Base-by-base conservation (phyloP, 257 asterid genomes). In the Datura wrightii region DNA sequence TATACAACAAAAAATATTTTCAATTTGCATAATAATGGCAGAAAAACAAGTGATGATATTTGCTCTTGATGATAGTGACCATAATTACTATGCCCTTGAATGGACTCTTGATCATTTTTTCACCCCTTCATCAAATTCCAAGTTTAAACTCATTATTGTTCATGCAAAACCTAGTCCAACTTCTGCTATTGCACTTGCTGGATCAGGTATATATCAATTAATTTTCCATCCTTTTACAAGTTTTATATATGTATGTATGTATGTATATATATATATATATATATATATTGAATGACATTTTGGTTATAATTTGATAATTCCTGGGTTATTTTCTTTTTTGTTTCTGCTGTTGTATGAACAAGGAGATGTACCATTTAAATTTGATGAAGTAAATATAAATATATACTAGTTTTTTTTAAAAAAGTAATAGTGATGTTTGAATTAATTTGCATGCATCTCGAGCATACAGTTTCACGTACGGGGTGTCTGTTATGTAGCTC, bases 21-120 rank as follows among this genome's bases (percentile, higher is more conserved):
- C n/a, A 69, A 39, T 0, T 39, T 69, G 2, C 34, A 69, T 16
- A 69, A 39, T 16, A 16, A 69, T 69, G 78, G 52, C 15, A 69
- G 84, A 65, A 8, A 89, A 88, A 78, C 89, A 86, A 66, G 84
- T 89, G 76, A 86, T 89, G 89, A n/a, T 89, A 8, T 52, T 89
- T 10, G 89, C 83, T 19, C 48, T 89, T 7, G 92, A 89, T 71
- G 90, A 84, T n/a, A 86, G 90, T 70, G 89, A 88, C 10, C 90
- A 89, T 60, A 89, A 90, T 70, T 88, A 71, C 62, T 88, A 89
- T 79, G 90, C 92, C 13, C 67, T 89, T 53, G 89, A 88, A 14
- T 89, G 90, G 92, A 86, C 85, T 69, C 86, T 88, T 9, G 87
- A 84, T 7, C 89, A 89, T 85, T 69, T 89, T 82, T 67, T 82